Evolutionary conservation across 257 asterid genomes (phyloP).

Genomic region (Ilex aquifolium): DNA sequence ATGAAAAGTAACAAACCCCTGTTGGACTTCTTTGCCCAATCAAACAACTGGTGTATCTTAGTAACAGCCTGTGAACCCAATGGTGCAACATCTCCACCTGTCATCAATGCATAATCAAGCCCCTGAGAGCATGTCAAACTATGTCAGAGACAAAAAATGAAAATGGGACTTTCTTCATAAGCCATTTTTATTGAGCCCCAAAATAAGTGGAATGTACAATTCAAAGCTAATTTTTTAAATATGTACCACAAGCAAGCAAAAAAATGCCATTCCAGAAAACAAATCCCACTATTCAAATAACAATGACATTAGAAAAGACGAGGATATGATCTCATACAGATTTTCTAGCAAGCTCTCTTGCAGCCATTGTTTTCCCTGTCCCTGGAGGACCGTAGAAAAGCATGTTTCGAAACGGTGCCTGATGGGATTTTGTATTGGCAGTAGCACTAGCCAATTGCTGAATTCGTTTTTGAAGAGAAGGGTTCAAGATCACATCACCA

Average conservation of each 20-base stretch:
- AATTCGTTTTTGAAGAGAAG: constrained; percentile 75
- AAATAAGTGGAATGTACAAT: no score
- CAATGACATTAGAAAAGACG: not conserved
- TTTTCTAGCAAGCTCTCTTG: constrained; percentile 93
- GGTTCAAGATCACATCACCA: constrained; percentile 80
- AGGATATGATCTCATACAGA: constrained; percentile 46
- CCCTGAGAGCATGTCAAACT: constrained; percentile 48
- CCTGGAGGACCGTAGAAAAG: constrained; percentile 98
- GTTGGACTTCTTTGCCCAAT: constrained; percentile 89
- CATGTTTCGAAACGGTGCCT: constrained; percentile 94
- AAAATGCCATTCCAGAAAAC: not conserved
- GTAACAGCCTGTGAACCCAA: constrained; percentile 96
- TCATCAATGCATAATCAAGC: constrained; percentile 96
- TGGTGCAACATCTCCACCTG: constrained; percentile 98
- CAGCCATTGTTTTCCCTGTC: constrained; percentile 98
- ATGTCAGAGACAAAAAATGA: not conserved
- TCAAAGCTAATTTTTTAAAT: not conserved
- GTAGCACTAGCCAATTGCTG: constrained; percentile 80
- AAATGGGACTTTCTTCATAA: no score
- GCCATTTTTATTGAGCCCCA: no score
- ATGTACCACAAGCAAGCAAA: not conserved
- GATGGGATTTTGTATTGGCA: constrained; percentile 78
- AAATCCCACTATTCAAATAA: constrained; percentile 6
- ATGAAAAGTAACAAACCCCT: constrained; percentile 88
- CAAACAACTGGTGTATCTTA: constrained; percentile 90